Evolutionary conservation across 1,284 basidiomycete genomes (phyloP), one percentile per base, ranked within the genome.

Genomic region (Megacollybia platyphylla): DNA sequence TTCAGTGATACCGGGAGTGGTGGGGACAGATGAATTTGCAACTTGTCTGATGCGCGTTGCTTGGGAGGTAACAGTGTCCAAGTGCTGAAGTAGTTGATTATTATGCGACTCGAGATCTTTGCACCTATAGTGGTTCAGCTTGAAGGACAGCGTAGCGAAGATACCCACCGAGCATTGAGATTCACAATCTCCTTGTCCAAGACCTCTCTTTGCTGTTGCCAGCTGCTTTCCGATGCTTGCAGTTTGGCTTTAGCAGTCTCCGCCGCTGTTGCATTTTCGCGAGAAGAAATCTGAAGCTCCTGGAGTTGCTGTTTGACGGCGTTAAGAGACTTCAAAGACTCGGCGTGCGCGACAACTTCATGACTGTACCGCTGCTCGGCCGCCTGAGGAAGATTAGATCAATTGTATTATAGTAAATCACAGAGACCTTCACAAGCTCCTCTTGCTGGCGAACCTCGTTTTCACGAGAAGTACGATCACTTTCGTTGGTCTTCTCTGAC

Each of bases 1-100:
- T 5, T 62, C 51, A 7, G 61, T 49, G 8, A 60, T 50, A 24
- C 20, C 20, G 5, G 20, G 20, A 8, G 62, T 56, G 1, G 65
- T 52, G 9, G 61, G 39, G 8, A 15, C 28, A 2, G 72, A 64
- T 1, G 73, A 66, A 49, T 77, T 72, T 4, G 76, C 76, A 7
- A 79, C 79, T 51, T 79, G 71, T 45, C 78, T 75, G 46, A 92
- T 88, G 31, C 78, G 73, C 8, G 82, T 70, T 1, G 87, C 87
- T 54, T 91, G 87, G 0, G 76, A 73, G 51, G 76, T 89, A 48
- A 91, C 80, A n/a, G 76, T 77, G 52, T 93, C 89, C 11, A 94
- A 74, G 53, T 92, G 88, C 46, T 83, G 72, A 54, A 91, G 88
- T 7, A 94, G 71, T 11, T 86, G 67, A 6, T 69, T 60, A 55